Conservation (phyloP, 2,329 filamentous ascomycete genomes). For the Sporothrix brasiliensis region DNA sequence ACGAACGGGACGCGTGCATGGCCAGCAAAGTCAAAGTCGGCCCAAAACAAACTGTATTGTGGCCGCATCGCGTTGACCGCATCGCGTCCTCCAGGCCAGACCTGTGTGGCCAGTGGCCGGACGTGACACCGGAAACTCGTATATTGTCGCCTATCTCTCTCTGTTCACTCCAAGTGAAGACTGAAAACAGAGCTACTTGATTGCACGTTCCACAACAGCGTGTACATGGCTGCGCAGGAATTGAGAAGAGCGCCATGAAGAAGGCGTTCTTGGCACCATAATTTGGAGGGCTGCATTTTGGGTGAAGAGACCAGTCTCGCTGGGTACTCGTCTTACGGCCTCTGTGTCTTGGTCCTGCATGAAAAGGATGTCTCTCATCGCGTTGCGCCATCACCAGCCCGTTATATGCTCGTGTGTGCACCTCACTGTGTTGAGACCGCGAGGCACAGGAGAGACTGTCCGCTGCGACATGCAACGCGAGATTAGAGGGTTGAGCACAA, state of each 20-base stretch:
- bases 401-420: background rate
- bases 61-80: conserved; percentile 6
- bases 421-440: conserved; percentile 8
- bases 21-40: background rate
- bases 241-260: background rate
- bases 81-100: conserved; percentile 11
- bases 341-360: background rate
- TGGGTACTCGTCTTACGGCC: background rate
- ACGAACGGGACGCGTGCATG: background rate
- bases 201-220: conserved; percentile 8
- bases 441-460: conserved; percentile 17
- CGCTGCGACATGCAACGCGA: conserved; percentile 2
- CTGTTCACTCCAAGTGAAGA: background rate
- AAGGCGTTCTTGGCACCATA: no score
- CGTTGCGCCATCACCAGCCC: conserved; percentile 15
- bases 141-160: background rate
- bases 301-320: background rate
- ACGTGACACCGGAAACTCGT: conserved; percentile 23
- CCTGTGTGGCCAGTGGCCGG: background rate
- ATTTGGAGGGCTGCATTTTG: background rate
- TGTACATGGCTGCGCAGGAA: background rate
- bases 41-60: conserved; percentile 11
- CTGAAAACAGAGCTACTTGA: background rate
- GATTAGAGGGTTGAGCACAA: no score
- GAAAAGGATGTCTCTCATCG: conserved; percentile 6